Percentiles rank a stretch among this genome's conserved stretches.
Evolutionary conservation across 2,329 filamentous ascomycete species (phyloP).

Genomic region (Neobulgaria alba): DNA sequence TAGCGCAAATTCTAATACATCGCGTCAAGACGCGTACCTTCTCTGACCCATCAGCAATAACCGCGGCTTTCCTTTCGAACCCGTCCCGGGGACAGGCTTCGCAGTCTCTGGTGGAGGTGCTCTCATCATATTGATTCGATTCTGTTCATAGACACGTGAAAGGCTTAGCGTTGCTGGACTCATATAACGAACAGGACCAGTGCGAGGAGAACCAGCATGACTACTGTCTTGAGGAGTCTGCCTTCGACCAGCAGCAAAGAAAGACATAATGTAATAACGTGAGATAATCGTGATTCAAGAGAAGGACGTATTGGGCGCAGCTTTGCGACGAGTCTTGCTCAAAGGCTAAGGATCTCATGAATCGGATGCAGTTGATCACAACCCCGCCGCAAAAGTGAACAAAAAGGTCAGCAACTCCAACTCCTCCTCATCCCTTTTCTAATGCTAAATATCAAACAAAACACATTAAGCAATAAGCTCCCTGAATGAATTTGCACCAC

Average conservation of each 20-base stretch:
- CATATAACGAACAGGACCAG: constrained; percentile 32
- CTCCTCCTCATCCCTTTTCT: too few species aligned
- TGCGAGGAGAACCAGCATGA: constrained; percentile 27
- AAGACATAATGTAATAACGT: too few species aligned
- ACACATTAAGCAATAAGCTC: constrained; percentile 6
- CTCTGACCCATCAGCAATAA: constrained; percentile 91
- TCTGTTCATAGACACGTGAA: constrained; percentile 54
- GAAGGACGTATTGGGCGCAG: constrained; percentile 16
- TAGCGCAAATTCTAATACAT: not conserved
- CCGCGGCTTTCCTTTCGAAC: constrained; percentile 63
- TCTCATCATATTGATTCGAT: constrained; percentile 41
- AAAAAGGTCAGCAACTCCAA: too few species aligned
- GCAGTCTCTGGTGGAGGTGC: constrained; percentile 37
- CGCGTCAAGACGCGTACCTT: constrained; percentile 48
- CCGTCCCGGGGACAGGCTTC: constrained; percentile 37
- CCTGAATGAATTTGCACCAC: constrained; percentile 16
- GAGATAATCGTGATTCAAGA: too few species aligned
- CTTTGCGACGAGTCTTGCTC: constrained; percentile 19
- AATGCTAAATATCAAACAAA: not conserved
- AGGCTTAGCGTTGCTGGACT: constrained; percentile 56
- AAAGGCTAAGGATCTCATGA: too few species aligned
- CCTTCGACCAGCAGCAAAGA: too few species aligned
- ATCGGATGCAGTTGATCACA: too few species aligned
- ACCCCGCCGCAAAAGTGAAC: too few species aligned
- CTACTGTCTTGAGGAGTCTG: constrained; percentile 21